Conservation (phyloP, 129 eudicot species). For the Lonicera japonica region DNA sequence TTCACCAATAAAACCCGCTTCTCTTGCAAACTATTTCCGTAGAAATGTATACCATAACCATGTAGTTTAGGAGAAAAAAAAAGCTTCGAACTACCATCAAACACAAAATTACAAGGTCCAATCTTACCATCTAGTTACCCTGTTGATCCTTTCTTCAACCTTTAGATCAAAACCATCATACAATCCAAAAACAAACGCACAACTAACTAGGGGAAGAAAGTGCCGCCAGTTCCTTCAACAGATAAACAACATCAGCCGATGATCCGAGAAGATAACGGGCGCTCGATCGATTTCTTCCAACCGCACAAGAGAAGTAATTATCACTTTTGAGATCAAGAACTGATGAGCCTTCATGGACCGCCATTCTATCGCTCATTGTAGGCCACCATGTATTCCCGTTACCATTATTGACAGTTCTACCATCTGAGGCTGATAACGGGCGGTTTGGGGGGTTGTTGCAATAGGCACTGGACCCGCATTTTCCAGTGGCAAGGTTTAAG, state of each 20-base stretch:
- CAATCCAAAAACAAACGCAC: neutral
- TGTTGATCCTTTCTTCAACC: neutral
- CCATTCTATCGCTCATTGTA: constrained; percentile 22
- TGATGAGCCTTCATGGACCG: constrained; percentile 38
- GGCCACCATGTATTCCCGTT: constrained; percentile 34
- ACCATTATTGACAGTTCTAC: constrained; percentile 13
- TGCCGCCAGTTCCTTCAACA: constrained; percentile 51
- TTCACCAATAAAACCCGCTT: no score
- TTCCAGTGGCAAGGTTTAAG: constrained; percentile 23
- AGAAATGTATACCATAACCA: neutral
- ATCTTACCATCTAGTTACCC: neutral
- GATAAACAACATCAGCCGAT: constrained; percentile 59
- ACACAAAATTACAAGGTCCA: neutral
- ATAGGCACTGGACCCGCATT: constrained; percentile 14
- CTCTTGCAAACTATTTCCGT: neutral
- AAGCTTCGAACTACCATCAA: neutral
- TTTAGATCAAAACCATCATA: neutral
- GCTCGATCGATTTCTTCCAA: constrained; percentile 64
- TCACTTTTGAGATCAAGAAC: constrained; percentile 75
- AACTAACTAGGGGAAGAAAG: constrained; percentile 5
- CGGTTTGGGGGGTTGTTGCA: constrained; percentile 15
- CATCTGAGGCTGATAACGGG: constrained; percentile 28
- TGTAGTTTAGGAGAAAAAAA: neutral
- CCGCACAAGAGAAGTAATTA: constrained; percentile 85
- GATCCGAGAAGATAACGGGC: constrained; percentile 74